phyloP scores from a whole-genome alignment of 1,284 basidiomycete genomes.

The Violaceomyces palustris region DNA sequence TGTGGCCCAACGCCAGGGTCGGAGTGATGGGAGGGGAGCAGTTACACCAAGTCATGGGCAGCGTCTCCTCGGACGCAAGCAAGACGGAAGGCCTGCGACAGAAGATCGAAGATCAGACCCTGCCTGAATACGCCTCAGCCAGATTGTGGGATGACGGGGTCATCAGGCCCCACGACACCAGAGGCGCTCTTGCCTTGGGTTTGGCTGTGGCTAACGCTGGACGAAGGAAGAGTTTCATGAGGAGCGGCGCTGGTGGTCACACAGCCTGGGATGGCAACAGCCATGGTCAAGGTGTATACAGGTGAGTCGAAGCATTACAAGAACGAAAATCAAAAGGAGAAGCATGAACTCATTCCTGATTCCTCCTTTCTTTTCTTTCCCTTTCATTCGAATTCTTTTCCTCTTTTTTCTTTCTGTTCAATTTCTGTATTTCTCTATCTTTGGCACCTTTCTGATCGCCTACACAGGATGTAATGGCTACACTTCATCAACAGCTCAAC shows the following conservation, averaged over 20 bases:
- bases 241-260: slow-evolving; percentile 26
- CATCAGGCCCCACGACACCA: slow-evolving; percentile 82
- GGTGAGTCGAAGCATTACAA: no score
- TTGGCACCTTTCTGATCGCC: not conserved
- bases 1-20: slow-evolving; percentile 95
- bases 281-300: slow-evolving; percentile 33
- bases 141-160: slow-evolving; percentile 93
- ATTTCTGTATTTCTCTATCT: not conserved
- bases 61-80: slow-evolving; percentile 61
- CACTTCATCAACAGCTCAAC: no score
- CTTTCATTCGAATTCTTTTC: not conserved
- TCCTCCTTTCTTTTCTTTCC: not conserved
- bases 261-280: slow-evolving; percentile 45
- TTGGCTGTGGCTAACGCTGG: slow-evolving; percentile 63
- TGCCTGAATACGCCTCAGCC: slow-evolving; percentile 78
- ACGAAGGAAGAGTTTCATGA: slow-evolving; percentile 33
- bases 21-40: slow-evolving; percentile 96
- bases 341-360: not conserved
- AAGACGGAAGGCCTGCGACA: slow-evolving; percentile 60
- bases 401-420: not conserved
- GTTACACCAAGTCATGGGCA: slow-evolving; percentile 83
- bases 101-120: slow-evolving; percentile 80
- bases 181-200: slow-evolving; percentile 77
- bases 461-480: no score
- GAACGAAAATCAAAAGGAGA: slow-evolving; percentile 3